phyloP scores from a whole-genome alignment of 148 eudicot genomes.

The Arctostaphylos glauca region DNA sequence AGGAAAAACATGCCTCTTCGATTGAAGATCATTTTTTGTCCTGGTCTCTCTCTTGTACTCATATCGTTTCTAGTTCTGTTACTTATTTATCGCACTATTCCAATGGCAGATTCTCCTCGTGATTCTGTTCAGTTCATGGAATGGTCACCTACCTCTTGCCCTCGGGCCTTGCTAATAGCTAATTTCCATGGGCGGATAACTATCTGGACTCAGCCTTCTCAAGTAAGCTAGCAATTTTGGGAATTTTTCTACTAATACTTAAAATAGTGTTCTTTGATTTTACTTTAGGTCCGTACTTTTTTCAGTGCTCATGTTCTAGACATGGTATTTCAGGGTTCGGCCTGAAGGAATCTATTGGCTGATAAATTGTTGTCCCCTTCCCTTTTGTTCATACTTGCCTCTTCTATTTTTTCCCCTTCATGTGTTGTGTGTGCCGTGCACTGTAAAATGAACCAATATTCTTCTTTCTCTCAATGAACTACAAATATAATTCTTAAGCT shows the following conservation, averaged over 20 bases:
- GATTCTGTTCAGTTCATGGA: constrained; percentile 97
- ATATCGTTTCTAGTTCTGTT: not conserved
- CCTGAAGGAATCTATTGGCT: constrained; percentile 7
- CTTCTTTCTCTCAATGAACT: not conserved
- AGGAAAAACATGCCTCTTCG: not conserved
- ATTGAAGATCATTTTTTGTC: not conserved
- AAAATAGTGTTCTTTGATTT: not conserved
- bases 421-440: not conserved
- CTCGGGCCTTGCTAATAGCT: constrained; percentile 80
- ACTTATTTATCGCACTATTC: constrained; percentile 1
- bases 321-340: not conserved
- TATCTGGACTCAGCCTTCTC: constrained; percentile 89
- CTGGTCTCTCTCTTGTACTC: not conserved
- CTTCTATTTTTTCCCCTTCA: not conserved
- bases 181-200: constrained; percentile 95
- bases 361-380: not conserved
- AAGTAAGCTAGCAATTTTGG: constrained; percentile 40
- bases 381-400: not conserved
- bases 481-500: constrained; percentile 4
- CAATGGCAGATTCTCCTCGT: constrained; percentile 78
- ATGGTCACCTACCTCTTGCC: constrained; percentile 97
- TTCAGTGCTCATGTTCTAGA: constrained; percentile 1
- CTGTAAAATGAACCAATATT: not conserved
- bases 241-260: not conserved
- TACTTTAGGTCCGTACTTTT: not conserved